Base-by-base conservation (phyloP, 2,329 filamentous ascomycete species). In the Fusarium tuaranense region DNA sequence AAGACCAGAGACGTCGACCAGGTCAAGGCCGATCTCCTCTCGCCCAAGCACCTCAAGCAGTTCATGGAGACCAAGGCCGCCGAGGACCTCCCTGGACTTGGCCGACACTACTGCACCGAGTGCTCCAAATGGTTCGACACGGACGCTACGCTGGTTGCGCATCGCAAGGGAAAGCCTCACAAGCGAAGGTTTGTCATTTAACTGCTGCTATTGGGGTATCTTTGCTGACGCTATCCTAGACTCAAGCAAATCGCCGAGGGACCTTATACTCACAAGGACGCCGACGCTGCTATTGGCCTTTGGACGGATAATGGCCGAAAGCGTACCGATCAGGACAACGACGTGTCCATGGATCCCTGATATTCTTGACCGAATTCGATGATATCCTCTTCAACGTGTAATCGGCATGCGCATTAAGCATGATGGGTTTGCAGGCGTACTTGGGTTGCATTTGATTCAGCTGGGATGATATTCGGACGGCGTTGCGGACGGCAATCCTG, bases 91-190 rank as follows among this genome's bases (percentile, higher is more conserved):
- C 97, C 97, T 4, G 96, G 92, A 0, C 87, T 98, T 59, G 97
- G 97, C 30, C 88, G 91, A 78, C 92, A 92, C 82, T 98, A 98
- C 84, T 99, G 97, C 83, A 88, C 93, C 18, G 94, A 98, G 84
- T 99, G 97, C 83, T 93, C 97, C 73, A 98, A 97, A 86, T 98
- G 94, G 93, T 98, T 97, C 82, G 96, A 98, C 83, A 93, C 92
- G 60, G 93, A 97, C 76, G 83, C 89, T 78, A 97, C 94, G 78
- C 86, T 97, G 68, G 87, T 88, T 39, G 88, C 90, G 32, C 97
- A 99, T 84, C 88, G 88, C 67, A 94, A 93, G 83, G 95, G 94
- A 78, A 99, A 98, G 86, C 94, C 94, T 74, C 97, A 99, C 85
- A 98, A 95, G 89, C 91, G 95, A 87, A 93, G 93, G 94, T 80